These are phyloP conservation scores for Quercus tomentella DNA, from an alignment of 331 rosid genomes.

Conservation along the genomic window DNA sequence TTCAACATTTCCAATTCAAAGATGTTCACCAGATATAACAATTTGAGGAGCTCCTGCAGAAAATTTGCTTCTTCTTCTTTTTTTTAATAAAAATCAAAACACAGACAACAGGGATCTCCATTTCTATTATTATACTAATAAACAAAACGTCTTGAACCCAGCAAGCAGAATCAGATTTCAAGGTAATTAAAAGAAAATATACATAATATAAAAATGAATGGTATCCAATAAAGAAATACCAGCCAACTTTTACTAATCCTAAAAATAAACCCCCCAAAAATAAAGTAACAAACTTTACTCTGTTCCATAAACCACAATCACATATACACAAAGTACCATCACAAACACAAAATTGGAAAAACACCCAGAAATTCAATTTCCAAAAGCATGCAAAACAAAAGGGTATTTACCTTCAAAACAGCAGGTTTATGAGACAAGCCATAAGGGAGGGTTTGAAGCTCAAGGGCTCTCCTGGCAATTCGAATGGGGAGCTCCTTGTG, in stretches of 20 bases:
- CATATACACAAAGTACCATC: not conserved
- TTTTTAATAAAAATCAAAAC: not conserved
- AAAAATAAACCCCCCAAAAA: not conserved
- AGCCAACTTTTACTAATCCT: not conserved
- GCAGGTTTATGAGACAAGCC: constrained; percentile 77
- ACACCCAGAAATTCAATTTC: not conserved
- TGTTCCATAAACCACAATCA: not conserved
- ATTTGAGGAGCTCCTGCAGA: not conserved
- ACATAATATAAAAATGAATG: too few species aligned
- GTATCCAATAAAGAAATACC: not conserved
- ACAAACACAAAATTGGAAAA: not conserved
- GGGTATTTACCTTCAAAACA: constrained; percentile 54
- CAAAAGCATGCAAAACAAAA: not conserved
- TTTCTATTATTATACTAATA: not conserved
- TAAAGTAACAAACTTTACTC: not conserved
- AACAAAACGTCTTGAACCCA: not conserved
- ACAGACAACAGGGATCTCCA: not conserved
- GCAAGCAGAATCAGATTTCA: not conserved
- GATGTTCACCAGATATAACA: not conserved
- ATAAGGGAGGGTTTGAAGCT: constrained; percentile 74
- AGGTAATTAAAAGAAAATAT: not conserved
- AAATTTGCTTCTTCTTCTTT: not conserved
- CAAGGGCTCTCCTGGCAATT: constrained; percentile 76
- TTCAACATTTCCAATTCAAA: not conserved
- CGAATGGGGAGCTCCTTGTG: constrained; percentile 87